These are phyloP conservation scores for Penicillium sp. DNA, from an alignment of 2,329 filamentous ascomycete genomes.

Conservation along the genomic window DNA sequence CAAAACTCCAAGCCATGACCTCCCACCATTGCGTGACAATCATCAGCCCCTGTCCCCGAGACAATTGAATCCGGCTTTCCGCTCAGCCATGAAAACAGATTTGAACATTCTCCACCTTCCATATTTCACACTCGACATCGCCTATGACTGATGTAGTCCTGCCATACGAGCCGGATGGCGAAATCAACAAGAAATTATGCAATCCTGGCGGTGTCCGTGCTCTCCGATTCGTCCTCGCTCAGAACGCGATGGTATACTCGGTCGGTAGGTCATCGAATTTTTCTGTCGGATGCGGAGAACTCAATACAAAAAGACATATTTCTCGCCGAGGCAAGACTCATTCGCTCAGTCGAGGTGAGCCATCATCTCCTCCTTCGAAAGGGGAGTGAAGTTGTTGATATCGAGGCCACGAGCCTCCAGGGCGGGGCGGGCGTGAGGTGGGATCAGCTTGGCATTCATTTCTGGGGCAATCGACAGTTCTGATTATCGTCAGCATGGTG, in stretches of 20 bases:
- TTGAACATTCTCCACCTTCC: slow-evolving; percentile 2
- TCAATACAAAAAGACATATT: slow-evolving; percentile 44
- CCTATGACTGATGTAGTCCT: slow-evolving; percentile 13
- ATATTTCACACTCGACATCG: slow-evolving; percentile 7
- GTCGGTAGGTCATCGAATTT: slow-evolving; percentile 26
- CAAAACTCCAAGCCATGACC: slow-evolving; percentile 42
- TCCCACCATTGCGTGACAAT: slow-evolving; percentile 36
- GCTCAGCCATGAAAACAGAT: slow-evolving; percentile 35
- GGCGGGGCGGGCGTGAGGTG: slow-evolving; percentile 74
- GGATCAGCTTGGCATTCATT: slow-evolving; percentile 86
- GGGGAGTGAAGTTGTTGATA: slow-evolving; percentile 88
- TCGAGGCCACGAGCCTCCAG: slow-evolving; percentile 81
- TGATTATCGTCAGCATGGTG: slow-evolving; percentile 44
- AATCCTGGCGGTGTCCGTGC: slow-evolving; percentile 32
- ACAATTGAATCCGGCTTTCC: slow-evolving; percentile 19
- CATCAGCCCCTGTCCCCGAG: slow-evolving; percentile 25
- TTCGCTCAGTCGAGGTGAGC: slow-evolving; percentile 86
- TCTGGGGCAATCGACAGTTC: slow-evolving; percentile 94
- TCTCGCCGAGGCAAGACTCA: slow-evolving; percentile 37
- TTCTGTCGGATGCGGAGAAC: slow-evolving; percentile 34
- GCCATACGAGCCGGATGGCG: slow-evolving; percentile 9
- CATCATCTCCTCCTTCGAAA: slow-evolving; percentile 96
- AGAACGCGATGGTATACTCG: slow-evolving; percentile 22
- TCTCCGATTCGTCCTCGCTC: slow-evolving; percentile 33
- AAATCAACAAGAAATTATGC: slow-evolving; percentile 13